A percentile compares a stretch with the other conserved stretches of the same genome.
Conservation (phyloP, 257 asterid species). For the Fraxinus americana region DNA sequence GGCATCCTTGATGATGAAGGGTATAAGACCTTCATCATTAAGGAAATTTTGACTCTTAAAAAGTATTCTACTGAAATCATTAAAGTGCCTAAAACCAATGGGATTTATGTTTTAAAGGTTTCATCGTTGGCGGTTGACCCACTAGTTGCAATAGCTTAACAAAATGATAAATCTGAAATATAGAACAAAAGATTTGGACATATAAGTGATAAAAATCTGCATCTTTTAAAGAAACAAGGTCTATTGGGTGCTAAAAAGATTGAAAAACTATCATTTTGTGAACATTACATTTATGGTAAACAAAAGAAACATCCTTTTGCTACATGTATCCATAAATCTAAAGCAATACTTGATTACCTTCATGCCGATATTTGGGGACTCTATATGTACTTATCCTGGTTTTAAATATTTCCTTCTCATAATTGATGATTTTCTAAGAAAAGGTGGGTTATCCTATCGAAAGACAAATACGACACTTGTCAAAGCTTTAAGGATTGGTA, state of each 20-base stretch:
- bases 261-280: background rate
- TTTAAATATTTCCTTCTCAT: too few species aligned
- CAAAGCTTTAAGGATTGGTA: background rate
- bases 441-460: background rate
- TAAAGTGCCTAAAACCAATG: too few species aligned
- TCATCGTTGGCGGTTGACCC: too few species aligned
- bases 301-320: background rate
- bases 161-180: too few species aligned
- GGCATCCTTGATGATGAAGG: background rate
- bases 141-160: too few species aligned
- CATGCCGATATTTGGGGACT: background rate
- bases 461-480: too few species aligned
- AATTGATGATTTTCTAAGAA: background rate
- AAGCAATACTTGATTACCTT: too few species aligned
- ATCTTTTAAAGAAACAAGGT: too few species aligned
- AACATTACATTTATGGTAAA: too few species aligned
- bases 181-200: background rate
- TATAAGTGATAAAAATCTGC: background rate
- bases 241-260: background rate
- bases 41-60: too few species aligned
- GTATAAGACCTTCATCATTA: too few species aligned
- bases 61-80: too few species aligned
- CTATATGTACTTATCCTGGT: background rate
- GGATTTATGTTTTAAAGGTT: background rate
- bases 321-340: background rate